Evolutionary conservation across 23 red algal species (phyloP), one percentile per base, ranked within the genome.

Genomic region (Gracilaria caudata): DNA sequence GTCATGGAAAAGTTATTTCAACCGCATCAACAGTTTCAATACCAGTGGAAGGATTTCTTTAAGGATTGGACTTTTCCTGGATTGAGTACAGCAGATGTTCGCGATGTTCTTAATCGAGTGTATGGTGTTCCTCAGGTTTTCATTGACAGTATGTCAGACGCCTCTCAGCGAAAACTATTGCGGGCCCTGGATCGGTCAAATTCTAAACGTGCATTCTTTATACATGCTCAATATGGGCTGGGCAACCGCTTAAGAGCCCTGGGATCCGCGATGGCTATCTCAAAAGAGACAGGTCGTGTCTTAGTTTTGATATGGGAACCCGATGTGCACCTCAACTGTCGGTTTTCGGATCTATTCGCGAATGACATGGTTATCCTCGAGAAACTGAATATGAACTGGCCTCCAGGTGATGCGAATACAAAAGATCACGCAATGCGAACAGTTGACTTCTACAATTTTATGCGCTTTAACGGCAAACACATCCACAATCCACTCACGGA

Each of bases 371-470:
- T 92, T 33, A 57, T 76, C n/a, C 56, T 92, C 2, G 89, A 92
- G 9, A 82, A 83, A 79, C 41, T 92, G 65, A 83, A 79, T 43
- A 65, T 92, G 89, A 92, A 82, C n/a, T 92, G 89, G 89, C 89
- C 89, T 65, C 81, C 81, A 13, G 80, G 81, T 29, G 81, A 77
- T 63, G 40, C 54, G 32, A 80, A 65, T 68, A 70, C 82, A 0
- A 94, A 94, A 56, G 75, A 81, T 36, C 55, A 86, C 43, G 91
- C 80, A 8, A 84, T 94, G 73, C 85, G 85, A 63, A 89, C 74
- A 38, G 85, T 89, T 5, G 85, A 89, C 74, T 89, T 89, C 68
- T 89, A 89, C 74, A 94, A 83, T 21, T 94, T 94, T 38, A 94
- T 94, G 81, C 68, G 82, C 39, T 84, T 78, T 28, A 58, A 83